Conservation (phyloP, 1,284 basidiomycete genomes). For the Porodaedalea pini region DNA sequence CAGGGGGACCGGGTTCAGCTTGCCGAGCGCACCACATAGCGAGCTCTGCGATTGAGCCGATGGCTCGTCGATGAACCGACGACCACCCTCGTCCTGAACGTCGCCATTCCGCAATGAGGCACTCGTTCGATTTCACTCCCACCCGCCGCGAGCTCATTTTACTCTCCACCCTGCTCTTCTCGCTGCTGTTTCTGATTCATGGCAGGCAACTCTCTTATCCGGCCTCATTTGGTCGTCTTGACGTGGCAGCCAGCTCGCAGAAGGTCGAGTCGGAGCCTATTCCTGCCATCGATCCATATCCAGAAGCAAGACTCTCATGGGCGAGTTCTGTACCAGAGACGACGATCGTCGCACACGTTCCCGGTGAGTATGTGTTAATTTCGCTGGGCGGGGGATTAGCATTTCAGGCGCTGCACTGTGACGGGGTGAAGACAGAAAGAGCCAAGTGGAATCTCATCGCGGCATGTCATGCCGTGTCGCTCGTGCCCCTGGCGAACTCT, state of each 20-base stretch:
- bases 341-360: conserved; percentile 12
- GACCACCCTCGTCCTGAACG: no score
- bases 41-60: neutral
- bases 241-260: neutral
- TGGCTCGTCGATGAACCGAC: neutral
- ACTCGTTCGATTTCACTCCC: neutral
- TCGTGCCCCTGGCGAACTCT: neutral
- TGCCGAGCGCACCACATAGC: no score
- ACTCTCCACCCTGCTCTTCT: neutral
- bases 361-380: conserved; percentile 10
- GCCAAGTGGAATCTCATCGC: no score
- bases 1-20: no score
- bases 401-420: no score
- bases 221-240: neutral
- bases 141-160: conserved; percentile 12
- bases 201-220: neutral
- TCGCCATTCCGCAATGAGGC: neutral
- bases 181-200: conserved; percentile 3
- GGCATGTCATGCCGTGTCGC: no score
- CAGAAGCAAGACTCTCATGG: conserved; percentile 11
- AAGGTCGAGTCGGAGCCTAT: neutral
- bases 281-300: neutral
- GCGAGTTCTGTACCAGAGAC: conserved; percentile 10
- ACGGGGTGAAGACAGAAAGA: no score
- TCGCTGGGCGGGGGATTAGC: no score